Percentiles rank a stretch among this genome's conserved stretches.
These are phyloP conservation scores for Colletotrichum melonis DNA, from an alignment of 2,329 filamentous ascomycete genomes.

Conservation along the genomic window DNA sequence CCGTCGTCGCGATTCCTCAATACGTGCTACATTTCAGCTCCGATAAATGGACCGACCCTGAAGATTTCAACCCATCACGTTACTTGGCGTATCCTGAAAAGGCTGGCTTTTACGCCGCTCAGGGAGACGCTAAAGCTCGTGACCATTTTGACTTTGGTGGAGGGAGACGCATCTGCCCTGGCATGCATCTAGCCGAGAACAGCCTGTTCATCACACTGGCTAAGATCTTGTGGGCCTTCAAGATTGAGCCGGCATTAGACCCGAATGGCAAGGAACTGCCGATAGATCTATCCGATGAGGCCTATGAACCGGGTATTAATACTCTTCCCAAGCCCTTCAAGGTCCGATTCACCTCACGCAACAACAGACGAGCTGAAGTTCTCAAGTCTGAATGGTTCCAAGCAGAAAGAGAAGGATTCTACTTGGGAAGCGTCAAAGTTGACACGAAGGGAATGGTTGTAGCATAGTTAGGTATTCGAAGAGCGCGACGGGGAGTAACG, in stretches of 20 bases:
- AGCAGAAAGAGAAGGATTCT: not conserved
- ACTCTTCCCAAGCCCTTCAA: slow-evolving; percentile 1
- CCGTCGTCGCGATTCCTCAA: not conserved
- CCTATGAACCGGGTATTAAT: not conserved
- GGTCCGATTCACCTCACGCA: slow-evolving; percentile 6
- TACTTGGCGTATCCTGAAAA: slow-evolving; percentile 2
- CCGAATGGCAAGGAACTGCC: not conserved
- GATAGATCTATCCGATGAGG: not conserved
- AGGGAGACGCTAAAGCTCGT: slow-evolving; percentile 23
- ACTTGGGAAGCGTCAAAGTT: not conserved
- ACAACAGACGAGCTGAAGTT: not conserved
- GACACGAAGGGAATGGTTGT: not conserved
- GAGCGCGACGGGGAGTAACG: not conserved
- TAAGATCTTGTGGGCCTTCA: slow-evolving; percentile 64
- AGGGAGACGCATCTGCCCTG: slow-evolving; percentile 53
- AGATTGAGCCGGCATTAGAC: slow-evolving; percentile 43
- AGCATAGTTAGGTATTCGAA: not conserved
- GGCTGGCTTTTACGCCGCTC: not conserved
- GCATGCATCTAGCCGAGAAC: slow-evolving; percentile 62
- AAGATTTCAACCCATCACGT: not conserved
- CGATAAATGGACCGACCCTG: not conserved
- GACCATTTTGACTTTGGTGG: slow-evolving; percentile 48
- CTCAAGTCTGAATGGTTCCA: not conserved
- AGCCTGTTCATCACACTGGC: slow-evolving; percentile 56
- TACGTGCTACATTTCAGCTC: not conserved